Evolutionary conservation across 768 basidiomycete genomes (phyloP).

Genomic region (Podaxis sp.): DNA sequence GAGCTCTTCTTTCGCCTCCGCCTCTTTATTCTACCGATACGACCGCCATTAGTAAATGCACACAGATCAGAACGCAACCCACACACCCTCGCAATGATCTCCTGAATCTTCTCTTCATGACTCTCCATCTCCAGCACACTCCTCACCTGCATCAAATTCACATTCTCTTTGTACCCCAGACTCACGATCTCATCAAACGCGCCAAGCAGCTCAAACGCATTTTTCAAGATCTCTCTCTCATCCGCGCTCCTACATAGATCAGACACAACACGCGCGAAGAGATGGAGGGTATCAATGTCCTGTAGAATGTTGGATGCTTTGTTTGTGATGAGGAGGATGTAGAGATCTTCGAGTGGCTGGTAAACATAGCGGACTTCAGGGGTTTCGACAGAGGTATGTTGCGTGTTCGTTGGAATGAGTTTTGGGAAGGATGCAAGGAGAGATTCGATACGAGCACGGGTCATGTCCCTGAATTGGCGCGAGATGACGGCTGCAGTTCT

Average conservation of each 20-base stretch:
- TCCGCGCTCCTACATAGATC: constrained; percentile 86
- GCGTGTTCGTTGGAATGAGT: constrained; percentile 90
- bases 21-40: constrained; percentile 85
- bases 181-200: constrained; percentile 98
- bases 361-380: constrained; percentile 95
- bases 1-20: constrained; percentile 98
- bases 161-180: constrained; percentile 80
- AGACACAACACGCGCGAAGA: constrained; percentile 91
- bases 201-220: constrained; percentile 90
- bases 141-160: constrained; percentile 77
- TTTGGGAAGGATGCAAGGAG: constrained; percentile 97
- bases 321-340: constrained; percentile 96
- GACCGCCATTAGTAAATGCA: not conserved
- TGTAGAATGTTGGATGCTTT: constrained; percentile 99
- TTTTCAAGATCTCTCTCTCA: constrained; percentile 86
- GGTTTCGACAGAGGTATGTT: constrained; percentile 96
- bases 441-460: constrained; percentile 89
- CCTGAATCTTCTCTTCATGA: constrained; percentile 94
- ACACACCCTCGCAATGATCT: constrained; percentile 91
- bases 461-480: constrained; percentile 93
- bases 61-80: constrained; percentile 1
- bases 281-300: constrained; percentile 95
- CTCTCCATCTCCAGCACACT: constrained; percentile 87
- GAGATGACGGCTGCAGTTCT: constrained; percentile 81
- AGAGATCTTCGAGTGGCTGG: constrained; percentile 94